Conservation (phyloP, 345 rosid genomes). For the Cardiospermum halicacabum region DNA sequence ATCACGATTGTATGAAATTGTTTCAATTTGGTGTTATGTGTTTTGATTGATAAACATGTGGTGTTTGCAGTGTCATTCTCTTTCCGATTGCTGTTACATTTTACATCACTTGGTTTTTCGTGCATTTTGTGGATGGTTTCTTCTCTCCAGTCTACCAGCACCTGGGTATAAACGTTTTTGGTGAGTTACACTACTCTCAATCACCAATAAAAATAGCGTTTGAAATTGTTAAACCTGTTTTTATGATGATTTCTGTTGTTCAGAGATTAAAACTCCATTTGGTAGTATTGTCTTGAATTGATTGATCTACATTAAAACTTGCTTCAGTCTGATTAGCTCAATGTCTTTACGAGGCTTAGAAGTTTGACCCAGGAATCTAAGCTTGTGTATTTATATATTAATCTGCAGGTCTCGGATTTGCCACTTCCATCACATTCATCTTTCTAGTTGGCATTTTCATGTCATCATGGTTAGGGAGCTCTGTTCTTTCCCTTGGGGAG, state of each 20-base stretch:
- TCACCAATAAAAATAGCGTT: too few relatives aligned
- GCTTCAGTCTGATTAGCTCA: too few relatives aligned
- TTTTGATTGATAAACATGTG: neutral
- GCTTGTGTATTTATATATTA: neutral
- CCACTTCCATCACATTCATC: slow-evolving; percentile 44
- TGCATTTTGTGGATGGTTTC: slow-evolving; percentile 55
- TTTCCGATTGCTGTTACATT: slow-evolving; percentile 55
- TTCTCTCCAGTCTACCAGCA: slow-evolving; percentile 57
- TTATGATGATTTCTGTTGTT: neutral
- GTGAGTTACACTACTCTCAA: slow-evolving; percentile 25
- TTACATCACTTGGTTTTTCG: slow-evolving; percentile 51
- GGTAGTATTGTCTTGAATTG: neutral
- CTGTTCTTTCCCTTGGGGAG: slow-evolving; percentile 46
- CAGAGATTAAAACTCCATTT: neutral
- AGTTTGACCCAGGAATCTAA: neutral
- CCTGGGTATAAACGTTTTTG: slow-evolving; percentile 48
- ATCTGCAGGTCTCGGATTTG: slow-evolving; percentile 45
- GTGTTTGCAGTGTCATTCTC: slow-evolving; percentile 44
- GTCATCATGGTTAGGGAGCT: slow-evolving; percentile 59
- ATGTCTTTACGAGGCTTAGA: neutral
- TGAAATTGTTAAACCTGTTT: neutral
- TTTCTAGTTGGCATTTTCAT: slow-evolving; percentile 53
- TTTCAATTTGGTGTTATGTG: neutral
- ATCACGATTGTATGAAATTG: neutral
- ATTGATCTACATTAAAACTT: neutral